Conservation (phyloP, 371 early-diverging fungal species). For the Syncephalastrum contaminatum region DNA sequence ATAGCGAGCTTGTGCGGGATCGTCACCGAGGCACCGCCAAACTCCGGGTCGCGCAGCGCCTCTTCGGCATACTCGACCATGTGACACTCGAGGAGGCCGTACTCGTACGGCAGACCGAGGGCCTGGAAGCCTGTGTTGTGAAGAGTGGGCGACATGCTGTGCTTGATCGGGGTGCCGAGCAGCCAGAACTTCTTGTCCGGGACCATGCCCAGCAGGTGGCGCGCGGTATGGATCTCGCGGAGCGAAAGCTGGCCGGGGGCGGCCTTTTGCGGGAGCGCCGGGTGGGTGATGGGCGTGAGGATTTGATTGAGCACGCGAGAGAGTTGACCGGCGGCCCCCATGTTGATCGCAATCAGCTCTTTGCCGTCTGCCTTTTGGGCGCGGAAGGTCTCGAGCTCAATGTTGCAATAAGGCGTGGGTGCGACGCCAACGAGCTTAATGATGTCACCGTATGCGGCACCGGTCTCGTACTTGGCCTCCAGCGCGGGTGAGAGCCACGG, state of each 20-base stretch:
- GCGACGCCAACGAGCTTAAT: constrained; percentile 91
- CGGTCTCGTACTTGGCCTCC: constrained; percentile 54
- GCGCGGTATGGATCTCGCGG: constrained; percentile 73
- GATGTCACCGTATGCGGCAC: constrained; percentile 71
- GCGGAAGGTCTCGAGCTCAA: constrained; percentile 68
- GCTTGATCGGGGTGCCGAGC: constrained; percentile 89
- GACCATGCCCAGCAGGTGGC: constrained; percentile 69
- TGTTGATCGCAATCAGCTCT: constrained; percentile 91
- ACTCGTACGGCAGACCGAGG: constrained; percentile 83
- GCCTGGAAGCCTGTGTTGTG: constrained; percentile 90
- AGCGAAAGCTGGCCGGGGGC: constrained; percentile 96
- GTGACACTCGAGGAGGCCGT: constrained; percentile 73
- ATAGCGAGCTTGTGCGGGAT: constrained; percentile 92
- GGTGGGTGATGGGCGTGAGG: constrained; percentile 94
- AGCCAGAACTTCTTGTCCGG: constrained; percentile 75
- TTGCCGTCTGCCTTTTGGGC: constrained; percentile 32
- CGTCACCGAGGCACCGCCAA: constrained; percentile 95
- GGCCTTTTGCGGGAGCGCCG: constrained; percentile 73
- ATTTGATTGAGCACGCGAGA: constrained; percentile 84
- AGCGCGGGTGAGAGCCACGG: constrained; percentile 66
- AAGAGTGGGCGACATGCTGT: constrained; percentile 88
- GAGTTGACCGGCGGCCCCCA: constrained; percentile 88
- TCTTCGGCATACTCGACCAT: constrained; percentile 63
- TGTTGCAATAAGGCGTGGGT: constrained; percentile 73
- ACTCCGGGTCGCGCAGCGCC: constrained; percentile 54